These are phyloP conservation scores for Suzukiozyma palmioleophila DNA, from an alignment of 1,139 yeast species.

Conservation along the genomic window DNA sequence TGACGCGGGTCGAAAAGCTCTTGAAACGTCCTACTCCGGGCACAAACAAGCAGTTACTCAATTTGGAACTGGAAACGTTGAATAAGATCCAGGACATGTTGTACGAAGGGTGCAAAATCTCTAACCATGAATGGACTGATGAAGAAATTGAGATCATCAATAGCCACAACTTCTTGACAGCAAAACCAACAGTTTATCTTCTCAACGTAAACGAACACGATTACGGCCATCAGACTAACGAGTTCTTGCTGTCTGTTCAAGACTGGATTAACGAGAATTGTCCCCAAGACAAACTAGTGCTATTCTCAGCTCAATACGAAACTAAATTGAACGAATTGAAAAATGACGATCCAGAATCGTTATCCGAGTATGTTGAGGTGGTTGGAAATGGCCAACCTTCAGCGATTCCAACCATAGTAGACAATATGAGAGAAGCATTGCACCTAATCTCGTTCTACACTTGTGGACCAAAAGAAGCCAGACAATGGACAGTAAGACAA, in stretches of 20 bases:
- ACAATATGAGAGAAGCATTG: slow-evolving; percentile 63
- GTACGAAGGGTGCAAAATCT: slow-evolving; percentile 56
- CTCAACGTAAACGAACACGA: slow-evolving; percentile 60
- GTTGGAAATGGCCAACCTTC: slow-evolving; percentile 16
- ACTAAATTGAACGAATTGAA: slow-evolving; percentile 29
- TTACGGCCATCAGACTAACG: slow-evolving; percentile 40
- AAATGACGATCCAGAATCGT: slow-evolving; percentile 15
- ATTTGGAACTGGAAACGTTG: slow-evolving; percentile 43
- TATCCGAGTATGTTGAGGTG: slow-evolving; percentile 11
- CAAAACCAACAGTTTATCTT: slow-evolving; percentile 64
- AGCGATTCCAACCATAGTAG: slow-evolving; percentile 45
- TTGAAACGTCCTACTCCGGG: slow-evolving; percentile 33
- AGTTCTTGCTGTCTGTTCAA: slow-evolving; percentile 38
- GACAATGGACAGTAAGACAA: slow-evolving; percentile 86
- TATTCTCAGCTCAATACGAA: slow-evolving; percentile 62
- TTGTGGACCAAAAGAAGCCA: slow-evolving; percentile 83
- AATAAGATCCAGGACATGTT: slow-evolving; percentile 46
- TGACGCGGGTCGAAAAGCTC: slow-evolving; percentile 43
- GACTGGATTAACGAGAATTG: slow-evolving; percentile 54
- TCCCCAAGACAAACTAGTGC: slow-evolving; percentile 49
- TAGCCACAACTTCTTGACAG: slow-evolving; percentile 57
- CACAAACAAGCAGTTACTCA: slow-evolving; percentile 23
- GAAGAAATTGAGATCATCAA: slow-evolving; percentile 58
- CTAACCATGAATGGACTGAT: slow-evolving; percentile 43
- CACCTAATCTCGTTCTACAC: slow-evolving; percentile 84